Conservation (phyloP, 1,284 basidiomycete species). For the Waitea zeae region DNA sequence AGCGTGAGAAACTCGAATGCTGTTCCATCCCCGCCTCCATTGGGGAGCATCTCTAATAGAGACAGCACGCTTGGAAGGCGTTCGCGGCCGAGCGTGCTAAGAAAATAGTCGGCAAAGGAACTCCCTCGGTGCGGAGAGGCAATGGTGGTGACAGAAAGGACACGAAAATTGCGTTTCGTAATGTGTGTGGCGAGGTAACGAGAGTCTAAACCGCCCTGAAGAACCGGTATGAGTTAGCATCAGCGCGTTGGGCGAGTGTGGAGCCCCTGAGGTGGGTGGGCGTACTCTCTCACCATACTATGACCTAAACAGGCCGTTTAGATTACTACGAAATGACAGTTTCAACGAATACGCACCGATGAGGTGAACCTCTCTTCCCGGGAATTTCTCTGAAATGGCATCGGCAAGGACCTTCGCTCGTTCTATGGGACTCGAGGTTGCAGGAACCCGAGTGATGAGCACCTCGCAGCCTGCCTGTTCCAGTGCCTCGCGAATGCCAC, state of each 20-base stretch:
- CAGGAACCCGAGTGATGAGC: constrained; percentile 82
- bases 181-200: constrained; percentile 72
- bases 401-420: constrained; percentile 78
- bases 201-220: constrained; percentile 81
- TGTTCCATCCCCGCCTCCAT: constrained; percentile 79
- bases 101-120: constrained; percentile 85
- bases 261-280: too few species aligned
- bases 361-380: constrained; percentile 72
- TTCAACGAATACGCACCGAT: constrained; percentile 32
- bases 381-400: constrained; percentile 63
- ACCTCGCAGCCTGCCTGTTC: constrained; percentile 83
- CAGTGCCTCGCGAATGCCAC: constrained; percentile 83
- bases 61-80: constrained; percentile 47
- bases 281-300: constrained; percentile 65
- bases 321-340: not conserved
- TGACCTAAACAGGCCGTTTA: constrained; percentile 31
- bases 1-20: constrained; percentile 81
- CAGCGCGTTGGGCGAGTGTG: too few species aligned
- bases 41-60: constrained; percentile 64
- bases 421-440: constrained; percentile 74
- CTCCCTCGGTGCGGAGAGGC: constrained; percentile 86
- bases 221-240: too few species aligned
- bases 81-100: constrained; percentile 57
- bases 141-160: constrained; percentile 84
- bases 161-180: constrained; percentile 41